Percentiles rank a stretch among this genome's conserved stretches.
Evolutionary conservation across 75 land plant species (phyloP).

Genomic region (Selaginella tamariscina): DNA sequence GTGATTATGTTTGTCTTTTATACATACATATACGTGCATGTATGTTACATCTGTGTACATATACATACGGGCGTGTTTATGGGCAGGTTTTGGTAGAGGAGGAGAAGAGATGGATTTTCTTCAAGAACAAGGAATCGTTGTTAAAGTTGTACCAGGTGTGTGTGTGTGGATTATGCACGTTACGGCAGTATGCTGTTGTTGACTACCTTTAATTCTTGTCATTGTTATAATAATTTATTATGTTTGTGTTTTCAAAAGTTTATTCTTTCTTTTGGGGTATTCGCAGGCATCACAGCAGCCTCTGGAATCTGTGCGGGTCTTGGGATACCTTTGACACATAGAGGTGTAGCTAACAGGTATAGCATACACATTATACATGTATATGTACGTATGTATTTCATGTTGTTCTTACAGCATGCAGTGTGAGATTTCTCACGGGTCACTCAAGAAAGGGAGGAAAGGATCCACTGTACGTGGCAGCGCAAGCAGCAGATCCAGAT

Average conservation of each 20-base stretch:
- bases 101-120: slow-evolving; percentile 99
- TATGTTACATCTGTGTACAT: slow-evolving; percentile 18
- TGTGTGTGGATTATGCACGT: no score
- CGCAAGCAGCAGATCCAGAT: background rate
- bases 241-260: background rate
- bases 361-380: background rate
- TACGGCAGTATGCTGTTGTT: no score
- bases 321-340: background rate
- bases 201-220: background rate
- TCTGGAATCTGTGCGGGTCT: background rate
- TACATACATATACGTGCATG: slow-evolving; percentile 29
- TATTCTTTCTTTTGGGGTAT: background rate
- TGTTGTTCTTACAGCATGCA: background rate
- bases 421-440: background rate
- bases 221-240: no score
- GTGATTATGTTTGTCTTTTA: no score
- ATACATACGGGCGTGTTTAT: background rate
- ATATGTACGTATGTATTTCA: background rate
- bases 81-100: slow-evolving; percentile 88
- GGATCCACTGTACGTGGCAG: background rate
- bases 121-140: slow-evolving; percentile 85
- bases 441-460: background rate
- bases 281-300: slow-evolving; percentile 26
- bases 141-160: slow-evolving; percentile 83
- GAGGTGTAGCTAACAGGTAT: background rate